Evolutionary conservation across 2,329 filamentous ascomycete genomes (phyloP).

Genomic region (Ceratocystis smalleyi): DNA sequence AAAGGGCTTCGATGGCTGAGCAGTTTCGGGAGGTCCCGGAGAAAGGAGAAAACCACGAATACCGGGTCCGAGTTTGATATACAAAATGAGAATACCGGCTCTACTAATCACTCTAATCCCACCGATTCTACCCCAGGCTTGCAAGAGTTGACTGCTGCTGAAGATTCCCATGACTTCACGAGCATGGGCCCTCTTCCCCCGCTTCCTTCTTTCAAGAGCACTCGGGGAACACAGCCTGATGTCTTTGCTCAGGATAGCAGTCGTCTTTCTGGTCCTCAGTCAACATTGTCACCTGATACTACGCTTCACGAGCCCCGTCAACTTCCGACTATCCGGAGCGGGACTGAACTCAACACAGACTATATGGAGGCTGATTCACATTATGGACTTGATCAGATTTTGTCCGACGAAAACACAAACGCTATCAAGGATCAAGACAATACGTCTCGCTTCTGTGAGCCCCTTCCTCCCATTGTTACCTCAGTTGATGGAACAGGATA

Average conservation of each 20-base stretch:
- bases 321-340: conserved; percentile 18
- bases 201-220: conserved; percentile 1
- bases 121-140: not conserved
- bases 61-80: not conserved
- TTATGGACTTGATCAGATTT: conserved; percentile 3
- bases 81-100: not conserved
- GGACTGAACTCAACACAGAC: conserved; percentile 15
- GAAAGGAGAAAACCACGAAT: not conserved
- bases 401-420: conserved; percentile 5
- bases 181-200: conserved; percentile 8
- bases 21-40: conserved; percentile 4
- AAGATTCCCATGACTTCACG: conserved; percentile 11
- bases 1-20: conserved; percentile 11
- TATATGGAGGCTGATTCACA: conserved; percentile 23
- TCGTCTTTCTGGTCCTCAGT: conserved; percentile 19
- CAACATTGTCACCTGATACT: conserved; percentile 22
- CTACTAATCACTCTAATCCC: not conserved
- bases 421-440: conserved; percentile 30
- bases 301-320: conserved; percentile 2
- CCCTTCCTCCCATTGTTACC: conserved; percentile 55
- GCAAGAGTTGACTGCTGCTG: not conserved
- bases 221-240: not conserved
- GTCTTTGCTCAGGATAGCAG: not conserved
- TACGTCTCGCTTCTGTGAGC: conserved; percentile 43
- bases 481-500: conserved; percentile 52